Evolutionary conservation across 768 basidiomycete genomes (phyloP).

Genomic region (Suillus weaverae): DNA sequence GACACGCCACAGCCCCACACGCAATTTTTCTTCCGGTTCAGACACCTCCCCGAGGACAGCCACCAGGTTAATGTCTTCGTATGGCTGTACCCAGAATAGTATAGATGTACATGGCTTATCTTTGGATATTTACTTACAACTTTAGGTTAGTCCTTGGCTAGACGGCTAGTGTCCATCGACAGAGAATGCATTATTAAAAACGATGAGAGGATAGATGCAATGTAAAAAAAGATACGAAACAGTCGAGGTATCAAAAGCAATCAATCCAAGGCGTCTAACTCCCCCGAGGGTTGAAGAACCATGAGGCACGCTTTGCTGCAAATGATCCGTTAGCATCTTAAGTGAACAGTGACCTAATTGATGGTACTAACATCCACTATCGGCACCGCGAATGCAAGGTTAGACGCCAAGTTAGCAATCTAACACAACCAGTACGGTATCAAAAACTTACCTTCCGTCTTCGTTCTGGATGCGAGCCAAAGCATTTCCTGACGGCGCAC

Average conservation of each 20-base stretch:
- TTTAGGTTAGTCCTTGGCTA: conserved; percentile 8
- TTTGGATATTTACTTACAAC: conserved; percentile 5
- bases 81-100: conserved; percentile 27
- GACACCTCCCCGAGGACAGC: conserved; percentile 28
- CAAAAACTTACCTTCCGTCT: conserved; percentile 60
- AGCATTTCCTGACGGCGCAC: conserved; percentile 58
- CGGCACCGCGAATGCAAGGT: conserved; percentile 21
- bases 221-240: conserved; percentile 18
- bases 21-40: conserved; percentile 20
- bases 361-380: conserved; percentile 35
- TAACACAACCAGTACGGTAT: not conserved
- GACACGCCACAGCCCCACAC: conserved; percentile 23
- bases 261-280: conserved; percentile 22
- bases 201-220: conserved; percentile 31
- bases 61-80: conserved; percentile 1
- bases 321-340: conserved; percentile 32
- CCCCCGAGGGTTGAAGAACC: conserved; percentile 89
- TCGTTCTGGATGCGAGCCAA: conserved; percentile 78
- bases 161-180: not conserved
- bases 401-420: conserved; percentile 18
- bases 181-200: conserved; percentile 29
- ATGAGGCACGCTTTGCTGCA: conserved; percentile 86
- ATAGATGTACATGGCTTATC: conserved; percentile 17
- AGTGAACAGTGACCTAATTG: conserved; percentile 13
- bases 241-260: conserved; percentile 12